A percentile compares a stretch with the other conserved stretches of the same genome.
These are phyloP conservation scores for Erodium texanum DNA, from an alignment of 441 rosid species.

Conservation along the genomic window DNA sequence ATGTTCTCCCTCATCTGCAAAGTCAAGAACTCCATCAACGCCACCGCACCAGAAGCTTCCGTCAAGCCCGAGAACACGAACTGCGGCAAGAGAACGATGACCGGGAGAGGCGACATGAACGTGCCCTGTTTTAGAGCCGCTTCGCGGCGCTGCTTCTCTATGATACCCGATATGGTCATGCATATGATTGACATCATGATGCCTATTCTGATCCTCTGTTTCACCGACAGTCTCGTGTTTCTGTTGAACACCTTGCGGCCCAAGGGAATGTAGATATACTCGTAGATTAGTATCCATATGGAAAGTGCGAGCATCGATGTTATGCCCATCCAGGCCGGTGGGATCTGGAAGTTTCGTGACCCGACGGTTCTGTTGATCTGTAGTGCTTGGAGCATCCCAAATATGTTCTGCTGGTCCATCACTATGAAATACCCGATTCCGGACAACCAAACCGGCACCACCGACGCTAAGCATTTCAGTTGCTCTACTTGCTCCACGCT, in stretches of 20 bases:
- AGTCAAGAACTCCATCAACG: slow-evolving; percentile 12
- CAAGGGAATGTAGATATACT: slow-evolving; percentile 6
- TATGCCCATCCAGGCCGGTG: slow-evolving; percentile 19
- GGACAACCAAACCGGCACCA: slow-evolving; percentile 47
- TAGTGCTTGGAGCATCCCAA: slow-evolving; percentile 45
- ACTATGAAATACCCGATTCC: slow-evolving; percentile 40
- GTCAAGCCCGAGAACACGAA: slow-evolving; percentile 15
- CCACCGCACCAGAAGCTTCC: slow-evolving; percentile 19
- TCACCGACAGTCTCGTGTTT: slow-evolving; percentile 6
- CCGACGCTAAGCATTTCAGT: slow-evolving; percentile 32
- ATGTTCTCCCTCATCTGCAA: slow-evolving; percentile 19
- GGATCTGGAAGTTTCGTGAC: slow-evolving; percentile 24
- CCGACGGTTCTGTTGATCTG: slow-evolving; percentile 29
- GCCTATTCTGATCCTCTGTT: slow-evolving; percentile 16
- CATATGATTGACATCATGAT: slow-evolving; percentile 15
- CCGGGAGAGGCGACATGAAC: not conserved
- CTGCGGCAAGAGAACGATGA: slow-evolving; percentile 15
- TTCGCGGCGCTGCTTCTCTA: slow-evolving; percentile 14
- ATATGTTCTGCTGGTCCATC: slow-evolving; percentile 45
- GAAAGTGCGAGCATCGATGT: slow-evolving; percentile 16
- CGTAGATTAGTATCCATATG: slow-evolving; percentile 16
- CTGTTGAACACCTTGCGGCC: not conserved
- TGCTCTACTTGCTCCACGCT: slow-evolving; percentile 46
- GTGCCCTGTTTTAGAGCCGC: slow-evolving; percentile 10
- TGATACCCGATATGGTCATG: slow-evolving; percentile 17